Percentiles rank a stretch among this genome's conserved stretches.
These are phyloP conservation scores for Fusarium piperis DNA, from an alignment of 2,329 filamentous ascomycete genomes.

Conservation along the genomic window DNA sequence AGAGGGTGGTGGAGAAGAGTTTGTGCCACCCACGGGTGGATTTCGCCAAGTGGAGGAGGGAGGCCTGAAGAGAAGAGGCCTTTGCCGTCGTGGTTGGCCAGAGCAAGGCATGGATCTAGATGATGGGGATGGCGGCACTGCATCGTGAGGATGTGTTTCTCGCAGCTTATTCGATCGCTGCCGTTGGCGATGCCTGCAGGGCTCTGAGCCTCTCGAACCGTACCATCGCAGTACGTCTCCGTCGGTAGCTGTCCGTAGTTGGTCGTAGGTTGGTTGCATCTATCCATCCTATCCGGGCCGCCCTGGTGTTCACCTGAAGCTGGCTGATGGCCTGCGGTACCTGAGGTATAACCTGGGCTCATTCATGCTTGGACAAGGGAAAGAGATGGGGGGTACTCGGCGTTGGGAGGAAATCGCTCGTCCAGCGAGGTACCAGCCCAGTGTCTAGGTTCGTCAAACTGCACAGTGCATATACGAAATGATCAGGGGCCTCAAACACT, in stretches of 20 bases:
- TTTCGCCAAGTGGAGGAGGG: constrained; percentile 6
- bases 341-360: constrained; percentile 20
- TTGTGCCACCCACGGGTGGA: not conserved
- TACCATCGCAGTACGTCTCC: not conserved
- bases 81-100: constrained; percentile 20
- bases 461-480: constrained; percentile 24
- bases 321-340: constrained; percentile 25
- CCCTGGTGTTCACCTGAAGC: constrained; percentile 39
- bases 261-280: not conserved
- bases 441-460: not conserved
- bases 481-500: constrained; percentile 29
- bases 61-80: constrained; percentile 1
- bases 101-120: constrained; percentile 15
- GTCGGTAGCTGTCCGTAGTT: not conserved
- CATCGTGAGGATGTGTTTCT: not conserved
- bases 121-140: constrained; percentile 5
- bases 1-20: constrained; percentile 10
- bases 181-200: not conserved
- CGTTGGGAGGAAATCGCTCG: not conserved
- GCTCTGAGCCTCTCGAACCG: not conserved
- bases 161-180: not conserved
- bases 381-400: not conserved
- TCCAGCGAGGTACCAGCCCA: constrained; percentile 3
- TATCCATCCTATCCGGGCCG: constrained; percentile 1
- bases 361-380: not conserved